A percentile compares a stretch with the other conserved stretches of the same genome.
These are phyloP conservation scores for Helianthus annuus DNA, from an alignment of 129 eudicot genomes.

Conservation along the genomic window HanXRQr2.0-SUNRISE NC_035449.2:162316777-162317276, in stretches of 20 bases:
- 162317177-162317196: conserved; percentile 46
- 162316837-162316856: conserved; percentile 42
- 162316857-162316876: conserved; percentile 41
- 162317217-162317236: conserved; percentile 12
- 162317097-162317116: conserved; percentile 36
- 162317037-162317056: conserved; percentile 37
- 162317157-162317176: conserved; percentile 45
- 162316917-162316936: conserved; percentile 48
- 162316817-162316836: conserved; percentile 26
- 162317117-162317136: conserved; percentile 29
- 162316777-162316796: conserved; percentile 28
- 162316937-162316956: conserved; percentile 53
- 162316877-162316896: conserved; percentile 49
- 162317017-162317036: conserved; percentile 68
- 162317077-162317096: conserved; percentile 27
- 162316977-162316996: conserved; percentile 54
- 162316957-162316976: conserved; percentile 63
- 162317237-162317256: conserved; percentile 25
- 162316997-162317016: conserved; percentile 80
- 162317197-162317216: background rate
- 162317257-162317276: conserved; percentile 33
- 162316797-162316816: conserved; percentile 19
- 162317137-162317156: conserved; percentile 29
- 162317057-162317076: conserved; percentile 36
- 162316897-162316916: conserved; percentile 53